phyloP scores from a whole-genome alignment of 2,329 filamentous ascomycete genomes.

The Neofusicoccum ribis region DNA sequence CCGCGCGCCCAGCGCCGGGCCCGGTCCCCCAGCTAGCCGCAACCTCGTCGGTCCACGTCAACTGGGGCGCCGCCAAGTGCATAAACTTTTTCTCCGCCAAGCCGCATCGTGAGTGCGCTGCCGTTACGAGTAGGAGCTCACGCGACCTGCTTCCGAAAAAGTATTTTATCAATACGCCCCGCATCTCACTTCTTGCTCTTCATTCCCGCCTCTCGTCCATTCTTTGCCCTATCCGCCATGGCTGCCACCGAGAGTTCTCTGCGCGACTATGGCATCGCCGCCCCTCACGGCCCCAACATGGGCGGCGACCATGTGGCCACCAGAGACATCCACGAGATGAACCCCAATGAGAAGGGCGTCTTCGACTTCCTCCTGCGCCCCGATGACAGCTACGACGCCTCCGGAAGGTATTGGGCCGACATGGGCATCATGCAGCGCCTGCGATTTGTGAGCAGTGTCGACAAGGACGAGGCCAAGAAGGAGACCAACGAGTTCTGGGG shows the following conservation, averaged over 20 bases:
- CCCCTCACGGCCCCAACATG: constrained; percentile 51
- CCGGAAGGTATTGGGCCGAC: constrained; percentile 93
- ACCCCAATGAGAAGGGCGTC: constrained; percentile 58
- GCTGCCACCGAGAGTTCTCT: constrained; percentile 32
- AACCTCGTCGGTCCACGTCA: constrained; percentile 1
- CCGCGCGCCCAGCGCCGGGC: constrained; percentile 3
- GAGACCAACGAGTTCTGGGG: constrained; percentile 68
- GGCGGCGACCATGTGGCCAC: constrained; percentile 46
- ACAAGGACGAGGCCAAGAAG: constrained; percentile 66
- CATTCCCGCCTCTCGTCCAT: neutral
- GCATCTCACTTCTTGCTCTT: neutral
- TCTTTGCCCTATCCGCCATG: neutral
- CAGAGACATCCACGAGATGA: constrained; percentile 51
- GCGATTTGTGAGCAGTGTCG: constrained; percentile 73
- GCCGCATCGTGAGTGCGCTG: neutral
- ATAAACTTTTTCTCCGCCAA: constrained; percentile 12
- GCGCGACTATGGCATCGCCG: constrained; percentile 49
- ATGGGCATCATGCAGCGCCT: constrained; percentile 69
- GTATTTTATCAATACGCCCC: constrained; percentile 8
- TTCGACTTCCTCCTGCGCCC: constrained; percentile 83
- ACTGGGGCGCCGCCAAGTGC: neutral
- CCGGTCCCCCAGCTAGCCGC: constrained; percentile 1
- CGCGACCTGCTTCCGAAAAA: neutral
- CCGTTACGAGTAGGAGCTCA: constrained; percentile 15
- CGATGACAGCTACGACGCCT: constrained; percentile 79